Evolutionary conservation across 2,329 filamentous ascomycete genomes (phyloP).

Genomic region (Trichoderma sp.): DNA sequence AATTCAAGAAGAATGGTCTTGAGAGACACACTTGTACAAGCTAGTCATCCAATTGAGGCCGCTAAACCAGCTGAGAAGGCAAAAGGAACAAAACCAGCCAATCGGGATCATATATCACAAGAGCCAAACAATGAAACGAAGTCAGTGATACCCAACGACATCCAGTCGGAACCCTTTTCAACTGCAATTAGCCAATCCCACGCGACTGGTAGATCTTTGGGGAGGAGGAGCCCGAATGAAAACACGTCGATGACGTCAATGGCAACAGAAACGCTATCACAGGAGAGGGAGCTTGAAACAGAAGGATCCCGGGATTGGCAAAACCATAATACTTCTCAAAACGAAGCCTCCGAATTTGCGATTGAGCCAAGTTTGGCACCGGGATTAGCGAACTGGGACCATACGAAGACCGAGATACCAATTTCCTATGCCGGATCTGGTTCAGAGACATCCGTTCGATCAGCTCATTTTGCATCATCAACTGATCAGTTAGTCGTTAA

Average conservation of each 20-base stretch:
- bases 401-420: neutral
- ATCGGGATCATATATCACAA: neutral
- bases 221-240: neutral
- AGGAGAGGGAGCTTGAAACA: neutral
- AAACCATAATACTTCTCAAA: neutral
- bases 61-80: slow-evolving; percentile 18
- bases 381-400: neutral
- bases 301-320: neutral
- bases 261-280: neutral
- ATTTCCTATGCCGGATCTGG: slow-evolving; percentile 35
- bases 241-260: neutral
- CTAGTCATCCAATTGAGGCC: neutral
- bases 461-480: slow-evolving; percentile 63
- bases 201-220: neutral
- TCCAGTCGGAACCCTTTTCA: neutral
- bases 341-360: neutral
- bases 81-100: neutral
- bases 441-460: slow-evolving; percentile 63
- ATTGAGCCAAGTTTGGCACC: neutral
- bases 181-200: neutral
- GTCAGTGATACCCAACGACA: neutral
- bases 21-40: slow-evolving; percentile 40
- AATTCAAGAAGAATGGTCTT: slow-evolving; percentile 64
- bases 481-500: slow-evolving; percentile 56
- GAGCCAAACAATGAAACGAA: neutral